A percentile compares a stretch with the other conserved stretches of the same genome.
Conservation (phyloP, 331 rosid genomes). For the Telfairia occidentalis region DNA sequence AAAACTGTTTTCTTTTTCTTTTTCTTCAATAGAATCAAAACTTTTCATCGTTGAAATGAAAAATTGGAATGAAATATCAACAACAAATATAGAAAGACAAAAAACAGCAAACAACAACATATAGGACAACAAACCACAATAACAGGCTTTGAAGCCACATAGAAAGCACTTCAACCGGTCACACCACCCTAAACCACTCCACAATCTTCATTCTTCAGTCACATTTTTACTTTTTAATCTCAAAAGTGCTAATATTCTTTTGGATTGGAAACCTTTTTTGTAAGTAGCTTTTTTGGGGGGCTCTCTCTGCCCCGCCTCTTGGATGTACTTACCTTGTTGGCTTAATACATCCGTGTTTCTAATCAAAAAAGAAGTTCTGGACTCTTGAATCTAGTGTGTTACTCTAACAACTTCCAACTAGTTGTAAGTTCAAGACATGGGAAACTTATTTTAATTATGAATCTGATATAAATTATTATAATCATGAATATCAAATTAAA, state of each 20-base stretch:
- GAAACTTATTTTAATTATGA: neutral
- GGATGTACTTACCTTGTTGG: too few relatives aligned
- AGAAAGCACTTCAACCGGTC: slow-evolving; percentile 79
- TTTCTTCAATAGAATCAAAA: neutral
- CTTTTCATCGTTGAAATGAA: neutral
- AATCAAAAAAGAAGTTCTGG: neutral
- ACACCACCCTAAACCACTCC: slow-evolving; percentile 80
- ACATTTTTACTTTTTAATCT: neutral
- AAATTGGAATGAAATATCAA: neutral
- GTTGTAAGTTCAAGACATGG: too few relatives aligned
- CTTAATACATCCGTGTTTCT: too few relatives aligned
- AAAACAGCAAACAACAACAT: neutral
- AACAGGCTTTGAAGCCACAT: slow-evolving; percentile 27
- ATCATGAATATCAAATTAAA: neutral
- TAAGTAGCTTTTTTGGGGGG: too few relatives aligned
- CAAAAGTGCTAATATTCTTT: neutral
- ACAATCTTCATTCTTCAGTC: slow-evolving; percentile 54
- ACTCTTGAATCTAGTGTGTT: neutral
- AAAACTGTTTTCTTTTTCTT: neutral
- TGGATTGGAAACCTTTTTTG: too few relatives aligned
- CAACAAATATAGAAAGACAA: neutral
- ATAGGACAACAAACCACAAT: neutral
- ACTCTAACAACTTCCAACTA: neutral
- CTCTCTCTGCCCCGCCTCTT: too few relatives aligned
- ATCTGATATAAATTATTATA: too few relatives aligned